A percentile compares a stretch with the other conserved stretches of the same genome.
Conservation (phyloP, 2,329 filamentous ascomycete species). For the Mycosphaerelloides madeirae region DNA sequence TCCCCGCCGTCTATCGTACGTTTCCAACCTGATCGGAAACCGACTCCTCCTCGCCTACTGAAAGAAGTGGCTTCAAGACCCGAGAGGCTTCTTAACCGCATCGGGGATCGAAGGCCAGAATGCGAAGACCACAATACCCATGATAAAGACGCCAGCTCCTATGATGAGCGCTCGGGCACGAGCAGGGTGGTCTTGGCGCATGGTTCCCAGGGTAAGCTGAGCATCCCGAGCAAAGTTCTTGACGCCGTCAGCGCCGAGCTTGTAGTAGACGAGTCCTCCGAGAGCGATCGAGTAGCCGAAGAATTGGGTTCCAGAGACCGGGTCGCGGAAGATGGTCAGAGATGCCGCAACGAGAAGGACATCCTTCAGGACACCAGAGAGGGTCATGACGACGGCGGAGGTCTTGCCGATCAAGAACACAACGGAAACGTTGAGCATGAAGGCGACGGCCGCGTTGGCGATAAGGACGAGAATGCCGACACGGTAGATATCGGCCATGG, state of each 20-base stretch:
- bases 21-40: no score
- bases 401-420: constrained; percentile 87
- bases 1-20: no score
- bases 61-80: no score
- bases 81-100: background rate
- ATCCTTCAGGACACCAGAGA: constrained; percentile 84
- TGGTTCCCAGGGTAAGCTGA: constrained; percentile 76
- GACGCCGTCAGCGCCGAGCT: constrained; percentile 76
- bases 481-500: constrained; percentile 65
- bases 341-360: constrained; percentile 75
- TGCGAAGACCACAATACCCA: constrained; percentile 62
- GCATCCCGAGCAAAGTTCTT: constrained; percentile 72
- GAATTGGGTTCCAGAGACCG: constrained; percentile 69
- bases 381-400: constrained; percentile 77
- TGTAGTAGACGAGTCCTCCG: constrained; percentile 76
- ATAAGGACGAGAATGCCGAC: constrained; percentile 70
- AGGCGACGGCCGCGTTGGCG: constrained; percentile 71
- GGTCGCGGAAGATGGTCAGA: constrained; percentile 76
- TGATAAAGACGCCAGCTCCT: constrained; percentile 54
- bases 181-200: constrained; percentile 70
- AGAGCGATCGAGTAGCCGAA: constrained; percentile 81
- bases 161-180: constrained; percentile 73
- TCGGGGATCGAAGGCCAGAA: constrained; percentile 9
- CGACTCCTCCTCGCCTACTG: no score
- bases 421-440: constrained; percentile 77